Conservation (phyloP, 2,329 filamentous ascomycete genomes). For the Paecilomyces sp. region DNA sequence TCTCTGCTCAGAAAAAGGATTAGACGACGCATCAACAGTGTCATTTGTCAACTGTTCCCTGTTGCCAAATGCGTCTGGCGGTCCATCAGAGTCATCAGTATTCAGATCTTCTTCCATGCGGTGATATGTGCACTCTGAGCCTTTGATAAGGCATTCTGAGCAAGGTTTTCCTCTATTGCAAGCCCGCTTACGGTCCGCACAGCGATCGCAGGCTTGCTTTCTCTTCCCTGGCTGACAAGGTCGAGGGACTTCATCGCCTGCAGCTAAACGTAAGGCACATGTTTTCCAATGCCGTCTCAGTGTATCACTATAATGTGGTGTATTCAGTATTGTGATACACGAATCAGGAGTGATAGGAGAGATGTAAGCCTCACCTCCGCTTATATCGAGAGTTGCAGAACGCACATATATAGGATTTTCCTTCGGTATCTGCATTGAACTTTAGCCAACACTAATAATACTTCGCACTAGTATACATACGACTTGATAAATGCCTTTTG, state of each 20-base stretch:
- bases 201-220: neutral
- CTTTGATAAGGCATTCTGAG: neutral
- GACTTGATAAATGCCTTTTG: neutral
- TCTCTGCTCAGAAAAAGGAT: neutral
- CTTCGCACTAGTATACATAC: neutral
- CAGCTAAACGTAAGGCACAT: neutral
- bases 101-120: neutral
- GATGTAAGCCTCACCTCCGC: neutral
- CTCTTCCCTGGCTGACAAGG: neutral
- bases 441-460: neutral
- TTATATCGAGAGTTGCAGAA: neutral
- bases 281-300: neutral
- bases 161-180: neutral
- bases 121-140: neutral
- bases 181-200: neutral
- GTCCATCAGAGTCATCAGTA: no score
- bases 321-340: neutral
- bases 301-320: neutral
- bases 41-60: no score
- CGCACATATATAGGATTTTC: neutral
- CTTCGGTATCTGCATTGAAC: neutral
- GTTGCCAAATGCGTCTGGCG: no score
- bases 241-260: neutral
- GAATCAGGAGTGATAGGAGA: neutral
- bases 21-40: neutral